A percentile compares a stretch with the other conserved stretches of the same genome.
Evolutionary conservation across 176 grass and related monocot genomes (phyloP).

Genomic region (Raddia distichophylla): DNA sequence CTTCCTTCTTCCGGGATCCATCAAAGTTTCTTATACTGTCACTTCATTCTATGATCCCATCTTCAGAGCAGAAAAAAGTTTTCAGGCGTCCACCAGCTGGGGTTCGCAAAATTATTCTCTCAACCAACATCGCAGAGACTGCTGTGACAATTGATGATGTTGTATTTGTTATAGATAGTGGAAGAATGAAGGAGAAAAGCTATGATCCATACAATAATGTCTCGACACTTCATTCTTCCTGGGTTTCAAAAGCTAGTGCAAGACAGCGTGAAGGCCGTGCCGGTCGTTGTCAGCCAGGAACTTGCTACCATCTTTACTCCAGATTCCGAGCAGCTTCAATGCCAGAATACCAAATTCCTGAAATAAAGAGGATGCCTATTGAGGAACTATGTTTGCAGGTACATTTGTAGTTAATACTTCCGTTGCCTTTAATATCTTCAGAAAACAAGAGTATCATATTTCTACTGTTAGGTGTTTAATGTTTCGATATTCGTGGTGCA

Average conservation of each 20-base stretch:
- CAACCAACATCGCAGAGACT: slow-evolving; percentile 97
- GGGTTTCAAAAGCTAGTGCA: slow-evolving; percentile 93
- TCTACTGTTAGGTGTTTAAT: slow-evolving; percentile 34
- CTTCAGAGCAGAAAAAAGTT: slow-evolving; percentile 89
- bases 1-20: slow-evolving; percentile 63
- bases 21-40: slow-evolving; percentile 78
- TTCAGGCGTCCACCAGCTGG: slow-evolving; percentile 68
- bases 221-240: slow-evolving; percentile 92
- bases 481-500: slow-evolving; percentile 45
- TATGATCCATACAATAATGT: slow-evolving; percentile 99
- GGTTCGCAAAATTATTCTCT: slow-evolving; percentile 95
- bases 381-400: slow-evolving; percentile 97
- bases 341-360: slow-evolving; percentile 80
- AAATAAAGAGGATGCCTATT: slow-evolving; percentile 98
- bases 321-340: slow-evolving; percentile 79
- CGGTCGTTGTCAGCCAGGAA: slow-evolving; percentile 92
- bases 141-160: slow-evolving; percentile 98
- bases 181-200: slow-evolving; percentile 98
- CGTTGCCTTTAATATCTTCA: slow-evolving; percentile 21
- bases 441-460: slow-evolving; percentile 18
- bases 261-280: slow-evolving; percentile 89
- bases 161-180: slow-evolving; percentile 93
- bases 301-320: slow-evolving; percentile 92
- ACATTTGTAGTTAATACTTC: slow-evolving; percentile 38
- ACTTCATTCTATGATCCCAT: slow-evolving; percentile 95